Evolutionary conservation across 2,329 filamentous ascomycete genomes (phyloP).

Genomic region (Cytospora mali): DNA sequence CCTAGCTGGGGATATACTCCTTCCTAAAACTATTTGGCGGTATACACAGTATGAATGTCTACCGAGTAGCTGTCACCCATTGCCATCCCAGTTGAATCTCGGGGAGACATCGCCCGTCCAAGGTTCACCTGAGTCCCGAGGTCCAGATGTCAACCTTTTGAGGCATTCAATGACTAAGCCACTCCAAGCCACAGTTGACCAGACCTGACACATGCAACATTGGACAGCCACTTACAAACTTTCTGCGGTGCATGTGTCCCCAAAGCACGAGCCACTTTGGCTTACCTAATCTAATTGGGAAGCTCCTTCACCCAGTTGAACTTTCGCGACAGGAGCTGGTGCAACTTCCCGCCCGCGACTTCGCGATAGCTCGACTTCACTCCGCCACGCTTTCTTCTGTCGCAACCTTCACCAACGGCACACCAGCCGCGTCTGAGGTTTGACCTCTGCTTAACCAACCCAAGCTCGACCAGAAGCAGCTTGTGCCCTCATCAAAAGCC

Average conservation of each 20-base stretch:
- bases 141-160: too few species aligned
- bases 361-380: background rate
- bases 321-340: constrained; percentile 7
- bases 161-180: background rate
- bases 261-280: background rate
- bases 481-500: background rate
- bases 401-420: constrained; percentile 9
- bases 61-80: background rate
- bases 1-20: background rate
- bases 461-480: background rate
- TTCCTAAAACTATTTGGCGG: background rate
- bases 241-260: background rate
- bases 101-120: too few species aligned
- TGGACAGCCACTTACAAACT: too few species aligned
- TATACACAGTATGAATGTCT: background rate
- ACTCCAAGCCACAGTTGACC: too few species aligned
- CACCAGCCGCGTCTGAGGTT: constrained; percentile 4
- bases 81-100: background rate
- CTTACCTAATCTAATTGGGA: background rate
- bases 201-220: too few species aligned
- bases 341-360: background rate
- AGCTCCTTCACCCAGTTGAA: background rate
- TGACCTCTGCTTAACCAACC: too few species aligned
- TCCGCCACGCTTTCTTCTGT: constrained; percentile 6
- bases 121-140: too few species aligned